A percentile compares a stretch with the other conserved stretches of the same genome.
Conservation (phyloP, 2,329 filamentous ascomycete genomes). For the Talaromyces sp. region DNA sequence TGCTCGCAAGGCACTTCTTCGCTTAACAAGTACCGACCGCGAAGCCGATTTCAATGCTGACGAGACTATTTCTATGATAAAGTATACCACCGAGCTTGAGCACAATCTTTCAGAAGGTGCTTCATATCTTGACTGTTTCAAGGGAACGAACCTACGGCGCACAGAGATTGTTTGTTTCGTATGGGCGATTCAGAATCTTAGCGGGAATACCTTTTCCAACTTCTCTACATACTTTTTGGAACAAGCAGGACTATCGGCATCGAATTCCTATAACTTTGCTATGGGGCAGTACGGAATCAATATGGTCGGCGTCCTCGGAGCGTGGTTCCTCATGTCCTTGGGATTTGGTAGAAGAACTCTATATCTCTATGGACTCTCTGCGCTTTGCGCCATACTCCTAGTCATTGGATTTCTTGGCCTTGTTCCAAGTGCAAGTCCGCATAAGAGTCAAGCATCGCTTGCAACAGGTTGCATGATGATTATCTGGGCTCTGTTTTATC, state of each 20-base stretch:
- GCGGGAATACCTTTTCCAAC: slow-evolving; percentile 59
- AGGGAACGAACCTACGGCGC: slow-evolving; percentile 68
- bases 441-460: too few species aligned
- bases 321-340: slow-evolving; percentile 74
- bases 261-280: slow-evolving; percentile 48
- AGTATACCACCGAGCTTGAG: slow-evolving; percentile 81
- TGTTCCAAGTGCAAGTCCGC: slow-evolving; percentile 33
- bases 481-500: slow-evolving; percentile 53
- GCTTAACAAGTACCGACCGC: slow-evolving; percentile 39
- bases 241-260: slow-evolving; percentile 51
- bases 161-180: slow-evolving; percentile 68
- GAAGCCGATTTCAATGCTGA: slow-evolving; percentile 73
- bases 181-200: slow-evolving; percentile 61
- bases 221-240: slow-evolving; percentile 59
- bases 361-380: slow-evolving; percentile 72
- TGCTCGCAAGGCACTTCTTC: slow-evolving; percentile 38
- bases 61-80: slow-evolving; percentile 87
- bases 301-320: slow-evolving; percentile 74
- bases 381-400: slow-evolving; percentile 70
- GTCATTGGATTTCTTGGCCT: slow-evolving; percentile 80
- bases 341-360: slow-evolving; percentile 66
- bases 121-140: slow-evolving; percentile 78
- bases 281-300: slow-evolving; percentile 61
- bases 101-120: slow-evolving; percentile 56
- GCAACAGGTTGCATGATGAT: slow-evolving; percentile 31